Evolutionary conservation across 1,139 yeast species (phyloP).

Genomic region (Debaryomycetaceae sp.): DNA sequence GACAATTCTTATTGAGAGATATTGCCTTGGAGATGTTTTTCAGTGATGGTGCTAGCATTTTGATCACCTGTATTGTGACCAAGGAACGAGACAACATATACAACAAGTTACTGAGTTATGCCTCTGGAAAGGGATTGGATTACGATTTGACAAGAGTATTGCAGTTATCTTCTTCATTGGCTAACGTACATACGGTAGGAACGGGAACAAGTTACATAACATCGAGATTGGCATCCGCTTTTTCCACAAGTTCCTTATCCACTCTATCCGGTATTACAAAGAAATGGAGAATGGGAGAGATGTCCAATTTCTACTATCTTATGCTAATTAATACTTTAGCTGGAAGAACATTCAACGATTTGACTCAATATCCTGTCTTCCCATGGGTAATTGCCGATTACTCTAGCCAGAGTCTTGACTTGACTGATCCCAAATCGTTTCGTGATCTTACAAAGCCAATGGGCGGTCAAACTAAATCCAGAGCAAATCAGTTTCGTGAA

Average conservation of each 20-base stretch:
- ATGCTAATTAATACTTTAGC: slow-evolving; percentile 79
- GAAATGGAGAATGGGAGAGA: slow-evolving; percentile 71
- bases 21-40: slow-evolving; percentile 77
- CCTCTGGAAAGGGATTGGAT: slow-evolving; percentile 48
- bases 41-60: slow-evolving; percentile 63
- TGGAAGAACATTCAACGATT: slow-evolving; percentile 81
- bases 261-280: slow-evolving; percentile 53
- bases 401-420: slow-evolving; percentile 59
- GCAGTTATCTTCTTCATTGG: slow-evolving; percentile 36
- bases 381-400: slow-evolving; percentile 90
- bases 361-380: slow-evolving; percentile 85
- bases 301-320: slow-evolving; percentile 77
- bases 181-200: slow-evolving; percentile 9
- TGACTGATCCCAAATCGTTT: slow-evolving; percentile 55
- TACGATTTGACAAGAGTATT: slow-evolving; percentile 51
- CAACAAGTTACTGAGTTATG: slow-evolving; percentile 41
- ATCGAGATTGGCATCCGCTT: slow-evolving; percentile 35
- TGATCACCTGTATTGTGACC: slow-evolving; percentile 53
- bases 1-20: slow-evolving; percentile 73
- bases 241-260: slow-evolving; percentile 19
- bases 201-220: slow-evolving; percentile 21
- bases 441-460: slow-evolving; percentile 81
- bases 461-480: slow-evolving; percentile 71
- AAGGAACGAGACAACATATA: slow-evolving; percentile 56
- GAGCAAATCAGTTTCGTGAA: slow-evolving; percentile 63